Evolutionary conservation across 768 basidiomycete genomes (phyloP), one percentile per base, ranked within the genome.

Genomic region (Boletus pseudo-olivaceus): DNA sequence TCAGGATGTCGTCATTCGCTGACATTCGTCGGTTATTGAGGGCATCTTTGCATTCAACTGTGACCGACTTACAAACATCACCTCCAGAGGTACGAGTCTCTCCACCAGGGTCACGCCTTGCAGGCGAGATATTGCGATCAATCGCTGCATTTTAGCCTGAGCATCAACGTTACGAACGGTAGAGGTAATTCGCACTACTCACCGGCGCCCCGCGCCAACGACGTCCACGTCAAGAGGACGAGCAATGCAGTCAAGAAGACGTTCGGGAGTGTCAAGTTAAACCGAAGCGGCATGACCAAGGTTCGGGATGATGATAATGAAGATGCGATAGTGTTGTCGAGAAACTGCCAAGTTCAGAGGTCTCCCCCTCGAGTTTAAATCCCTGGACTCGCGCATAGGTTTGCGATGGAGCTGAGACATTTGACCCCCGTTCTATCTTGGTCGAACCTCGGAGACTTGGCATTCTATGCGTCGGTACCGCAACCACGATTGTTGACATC

Each of bases 121-220:
- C 30, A 1, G 34, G 30, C 10, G 42, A 44, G 14, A 33, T n/a
- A 15, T 12, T 17, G 17, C 46, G 49, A 27, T 39, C 6, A 4
- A 60, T 59, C 1, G 50, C 59, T 60, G 26, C 2, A 7, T n/a
- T 51, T 23, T 11, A 11, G 26, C 17, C 14, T 5, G 11, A 27
- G 46, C 14, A 6, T 61, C 33, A 41, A 49, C 12, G 1, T n/a
- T 32, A 17, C 11, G 29, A 46, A 29, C n/a, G 41, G 23, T 7
- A 23, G 6, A 15, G 34, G 2, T 2, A 14, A 38, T 17, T 17
- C 11, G 14, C 15, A 33, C 12, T 1, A 61, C 59, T 51, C 27
- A 52, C 58, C 53, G 5, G 53, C 59, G 14, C 49, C 41, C 15
- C 51, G 53, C 15, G 10, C 53, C 47, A 38, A 48, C 17, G 53